Evolutionary conservation across 768 basidiomycete species (phyloP), one percentile per base, ranked within the genome.

Genomic region (Termitomyces sp.): DNA sequence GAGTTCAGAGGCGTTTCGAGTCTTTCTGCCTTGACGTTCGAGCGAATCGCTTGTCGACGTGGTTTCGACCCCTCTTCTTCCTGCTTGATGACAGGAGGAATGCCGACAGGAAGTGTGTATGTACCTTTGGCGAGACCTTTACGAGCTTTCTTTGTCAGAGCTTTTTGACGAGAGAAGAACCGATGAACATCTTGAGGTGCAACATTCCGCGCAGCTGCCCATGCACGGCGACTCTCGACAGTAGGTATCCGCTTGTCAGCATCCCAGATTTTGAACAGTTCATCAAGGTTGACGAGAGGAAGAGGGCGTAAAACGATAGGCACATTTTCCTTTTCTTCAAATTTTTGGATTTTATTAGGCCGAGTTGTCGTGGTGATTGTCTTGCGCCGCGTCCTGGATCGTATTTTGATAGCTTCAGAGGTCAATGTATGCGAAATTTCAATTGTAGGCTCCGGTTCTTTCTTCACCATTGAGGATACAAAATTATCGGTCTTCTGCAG

Each of bases 161-260:
- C 62, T 40, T 70, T 69, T 26, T 72, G 71, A 26, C 71, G 67
- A 50, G 70, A 70, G 68, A 70, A 77, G 75, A 76, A 78, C 11
- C 58, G 63, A 58, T 77, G 64, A 1, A 77, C 73, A 17, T 62
- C 56, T 5, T 37, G 56, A 6, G 73, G 74, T 28, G 68, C 65
- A 50, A 77, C 45, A 41, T 70, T 68, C 11, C 75, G 69, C 8
- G 75, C 75, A 17, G 67, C 60, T 5, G 73, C 70, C 76, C 76
- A 77, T 8, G 70, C 67, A 12, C 69, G 67, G 4, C 75, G 70
- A 26, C 75, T 76, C 9, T 60, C 59, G 9, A 62, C 58, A n/a
- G 73, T 66, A 0, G 75, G 76, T 19, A 73, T 71, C 21, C 75
- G 70, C 44, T 60, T 64, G 51, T 78, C 71, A 5, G 56, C 58